Base-by-base conservation (phyloP, 208 protist genomes). In the Trypanosomatidae sp. region DNA sequence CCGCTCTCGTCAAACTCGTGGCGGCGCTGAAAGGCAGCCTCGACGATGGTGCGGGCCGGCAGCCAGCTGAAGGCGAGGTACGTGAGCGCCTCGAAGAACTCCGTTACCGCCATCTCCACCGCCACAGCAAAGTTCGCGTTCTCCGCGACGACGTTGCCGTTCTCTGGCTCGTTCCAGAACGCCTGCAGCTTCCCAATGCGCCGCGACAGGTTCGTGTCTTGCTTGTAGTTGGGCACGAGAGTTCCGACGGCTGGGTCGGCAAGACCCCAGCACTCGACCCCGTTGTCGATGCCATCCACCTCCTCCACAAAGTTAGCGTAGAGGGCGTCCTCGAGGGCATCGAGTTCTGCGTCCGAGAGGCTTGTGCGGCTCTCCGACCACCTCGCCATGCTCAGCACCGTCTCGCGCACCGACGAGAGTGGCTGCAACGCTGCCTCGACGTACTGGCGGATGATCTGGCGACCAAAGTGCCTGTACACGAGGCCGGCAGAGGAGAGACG, bases 261-360 rank as follows among this genome's bases (percentile, higher is more conserved):
- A 30, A 82, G 71, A 49, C 76, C 81, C 77, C 85, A 97, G 50
- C 77, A 73, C 62, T 97, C 89, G 25, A 99, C 87, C 30, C 97
- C 98, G 83, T 99, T 99, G 74, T 99, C 98, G 50, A 97, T 91
- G 52, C 87, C 98, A 76, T 99, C 97, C 49, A 99, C 88, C 71
- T 96, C 83, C 75, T 98, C 91, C 41, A 99, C 83, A 69, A 98
- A 98, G 65, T 87, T 85, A 7, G 79, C 58, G 79, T 98, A 98
- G 39, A 98, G 67, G 65, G 88, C 84, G 50, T 94, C 80, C 77
- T 91, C 92, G 5, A 98, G 64, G 50, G 94, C 76, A 46, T 90
- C 83, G 19, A 98, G 71, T 43, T 91, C 87, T 17, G 39, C 64
- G 22, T 79, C 75, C 28, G 87, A 82, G 58, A 92, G 33, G 12